phyloP scores from a whole-genome alignment of 768 basidiomycete genomes.

The Suillus cothurnatus region DNA sequence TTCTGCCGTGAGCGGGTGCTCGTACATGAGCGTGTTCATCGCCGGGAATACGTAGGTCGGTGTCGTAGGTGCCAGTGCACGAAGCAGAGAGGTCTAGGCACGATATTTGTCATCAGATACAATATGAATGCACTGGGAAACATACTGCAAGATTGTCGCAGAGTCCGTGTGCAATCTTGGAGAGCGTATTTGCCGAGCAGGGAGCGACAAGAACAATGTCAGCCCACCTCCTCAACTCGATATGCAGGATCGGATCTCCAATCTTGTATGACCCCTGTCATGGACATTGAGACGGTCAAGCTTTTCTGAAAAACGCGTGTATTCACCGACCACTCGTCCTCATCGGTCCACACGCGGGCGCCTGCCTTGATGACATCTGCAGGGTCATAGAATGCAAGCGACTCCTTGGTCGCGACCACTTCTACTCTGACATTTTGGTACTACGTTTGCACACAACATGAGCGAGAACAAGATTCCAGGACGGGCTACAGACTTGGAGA shows the following conservation, averaged over 20 bases:
- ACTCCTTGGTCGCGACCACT: slow-evolving; percentile 79
- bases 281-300: neutral
- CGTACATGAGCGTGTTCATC: slow-evolving; percentile 99
- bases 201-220: slow-evolving; percentile 95
- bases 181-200: slow-evolving; percentile 96
- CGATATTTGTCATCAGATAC: neutral
- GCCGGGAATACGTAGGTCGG: slow-evolving; percentile 94
- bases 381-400: slow-evolving; percentile 75
- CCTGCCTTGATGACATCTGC: slow-evolving; percentile 52
- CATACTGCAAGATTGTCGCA: slow-evolving; percentile 87
- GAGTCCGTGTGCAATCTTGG: slow-evolving; percentile 86
- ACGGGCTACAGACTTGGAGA: slow-evolving; percentile 46
- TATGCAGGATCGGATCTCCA: slow-evolving; percentile 94
- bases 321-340: slow-evolving; percentile 92
- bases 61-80: slow-evolving; percentile 81
- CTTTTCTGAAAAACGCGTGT: neutral
- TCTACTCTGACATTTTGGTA: slow-evolving; percentile 76
- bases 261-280: slow-evolving; percentile 69
- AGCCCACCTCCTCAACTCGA: slow-evolving; percentile 93
- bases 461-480: neutral
- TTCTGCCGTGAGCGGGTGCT: slow-evolving; percentile 86
- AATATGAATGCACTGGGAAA: neutral
- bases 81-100: slow-evolving; percentile 72
- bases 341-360: slow-evolving; percentile 82
- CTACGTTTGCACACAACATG: slow-evolving; percentile 39